Evolutionary conservation across 768 basidiomycete species (phyloP).

Genomic region (Tulasnella sp.): DNA sequence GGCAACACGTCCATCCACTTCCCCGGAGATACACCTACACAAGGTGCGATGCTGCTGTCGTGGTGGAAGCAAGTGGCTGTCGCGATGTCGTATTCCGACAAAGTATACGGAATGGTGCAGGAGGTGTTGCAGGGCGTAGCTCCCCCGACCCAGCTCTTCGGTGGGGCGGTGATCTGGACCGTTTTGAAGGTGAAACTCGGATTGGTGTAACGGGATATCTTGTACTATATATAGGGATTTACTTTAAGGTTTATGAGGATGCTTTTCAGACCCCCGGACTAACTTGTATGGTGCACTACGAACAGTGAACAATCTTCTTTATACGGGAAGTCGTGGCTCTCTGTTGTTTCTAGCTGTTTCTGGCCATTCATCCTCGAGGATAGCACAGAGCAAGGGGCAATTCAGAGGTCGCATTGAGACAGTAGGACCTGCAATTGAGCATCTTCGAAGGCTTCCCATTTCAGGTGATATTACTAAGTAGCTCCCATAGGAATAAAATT

Average conservation of each 20-base stretch:
- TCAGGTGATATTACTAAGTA: too few species aligned
- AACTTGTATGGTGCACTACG: too few species aligned
- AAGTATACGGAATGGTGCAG: constrained; percentile 7
- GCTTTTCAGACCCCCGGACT: not conserved
- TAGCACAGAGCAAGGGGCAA: too few species aligned
- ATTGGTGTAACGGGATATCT: not conserved
- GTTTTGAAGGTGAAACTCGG: constrained; percentile 8
- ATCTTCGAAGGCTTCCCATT: too few species aligned
- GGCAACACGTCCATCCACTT: constrained; percentile 3
- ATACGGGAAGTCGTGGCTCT: too few species aligned
- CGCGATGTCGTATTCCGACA: not conserved
- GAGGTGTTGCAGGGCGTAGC: constrained; percentile 1
- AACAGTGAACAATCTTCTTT: too few species aligned
- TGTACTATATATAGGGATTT: not conserved
- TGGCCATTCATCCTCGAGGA: too few species aligned
- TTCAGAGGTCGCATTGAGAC: too few species aligned
- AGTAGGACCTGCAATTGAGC: too few species aligned
- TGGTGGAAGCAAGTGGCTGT: constrained; percentile 15
- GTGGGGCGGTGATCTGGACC: not conserved
- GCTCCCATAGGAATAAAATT: too few species aligned
- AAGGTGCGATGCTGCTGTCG: not conserved
- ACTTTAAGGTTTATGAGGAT: not conserved
- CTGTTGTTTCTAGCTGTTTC: too few species aligned
- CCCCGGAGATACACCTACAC: not conserved
- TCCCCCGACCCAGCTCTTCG: not conserved